Evolutionary conservation across 2,329 filamentous ascomycete species (phyloP), one percentile per base, ranked within the genome.

Genomic region (Knoxdaviesia capensis): DNA sequence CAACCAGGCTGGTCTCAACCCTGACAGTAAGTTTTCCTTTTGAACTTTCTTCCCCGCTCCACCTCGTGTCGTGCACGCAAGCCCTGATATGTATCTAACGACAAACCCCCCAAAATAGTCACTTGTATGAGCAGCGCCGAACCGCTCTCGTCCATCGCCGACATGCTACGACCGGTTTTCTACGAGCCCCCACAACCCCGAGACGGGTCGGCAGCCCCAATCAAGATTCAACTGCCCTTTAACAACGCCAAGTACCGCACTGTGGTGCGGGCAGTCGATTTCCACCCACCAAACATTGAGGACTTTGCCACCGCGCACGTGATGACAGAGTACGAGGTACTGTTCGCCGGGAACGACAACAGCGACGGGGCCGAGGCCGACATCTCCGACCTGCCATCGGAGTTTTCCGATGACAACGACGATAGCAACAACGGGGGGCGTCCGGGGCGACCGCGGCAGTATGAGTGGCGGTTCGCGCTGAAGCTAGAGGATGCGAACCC

Each of bases 391-490:
- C 28, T 39, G 3, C 4, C 11, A 41, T 6, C 30, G 32, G 7
- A 5, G 4, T 3, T 36, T 44, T 51, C 51, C 35, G 52, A 55
- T 5, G 55, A 56, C 10, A 50, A 52, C 20, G 52, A 55, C 5
- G 35, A 41, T 9, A 48, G 45, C 38, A 51, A 44, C 4, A 43
- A 53, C 8, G 45, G 2, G 46, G 1, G 51, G 48, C 34, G 48
- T 5, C n/a, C n/a, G n/a, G n/a, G n/a, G n/a, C n/a, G n/a, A n/a
- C n/a, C n/a, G n/a, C 54, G 48, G 8, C 52, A 56, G 6, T 94
- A 84, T 81, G 76, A 90, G 56, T 94, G 87, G 87, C 69, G 72
- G 9, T 94, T 94, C 57, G 73, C 71, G 28, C 65, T 96, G 29
- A 65, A 80, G 8, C 70, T 94, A 1, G 81, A 93, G 56, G 82